Conservation (phyloP, 1,284 basidiomycete species). For the Fomitopsis palustris region DNA sequence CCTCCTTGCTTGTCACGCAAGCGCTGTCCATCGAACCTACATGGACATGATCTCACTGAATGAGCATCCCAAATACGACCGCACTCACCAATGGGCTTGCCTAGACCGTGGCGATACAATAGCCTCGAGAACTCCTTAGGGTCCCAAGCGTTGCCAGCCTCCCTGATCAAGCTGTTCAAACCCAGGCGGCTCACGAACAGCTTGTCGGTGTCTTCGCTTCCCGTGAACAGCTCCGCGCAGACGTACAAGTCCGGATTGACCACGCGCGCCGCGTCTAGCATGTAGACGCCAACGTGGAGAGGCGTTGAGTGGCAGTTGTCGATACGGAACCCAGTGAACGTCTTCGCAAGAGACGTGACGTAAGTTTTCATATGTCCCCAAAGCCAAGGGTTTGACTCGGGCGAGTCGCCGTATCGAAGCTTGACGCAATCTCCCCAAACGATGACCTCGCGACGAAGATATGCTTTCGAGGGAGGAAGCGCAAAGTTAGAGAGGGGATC, state of each 20-base stretch:
- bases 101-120: slow-evolving; percentile 84
- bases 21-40: slow-evolving; percentile 88
- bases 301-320: slow-evolving; percentile 99
- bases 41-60: neutral
- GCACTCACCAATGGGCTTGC: slow-evolving; percentile 80
- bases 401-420: slow-evolving; percentile 82
- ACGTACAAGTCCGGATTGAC: slow-evolving; percentile 92
- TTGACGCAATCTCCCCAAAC: slow-evolving; percentile 99
- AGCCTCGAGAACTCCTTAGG: slow-evolving; percentile 85
- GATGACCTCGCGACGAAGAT: slow-evolving; percentile 94
- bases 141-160: slow-evolving; percentile 87
- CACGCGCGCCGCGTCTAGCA: slow-evolving; percentile 89
- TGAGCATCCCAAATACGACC: neutral
- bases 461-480: slow-evolving; percentile 92
- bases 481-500: slow-evolving; percentile 96
- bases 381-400: slow-evolving; percentile 87
- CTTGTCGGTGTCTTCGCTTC: slow-evolving; percentile 90
- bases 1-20: slow-evolving; percentile 74
- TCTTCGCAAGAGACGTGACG: slow-evolving; percentile 72
- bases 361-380: slow-evolving; percentile 94
- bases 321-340: slow-evolving; percentile 94
- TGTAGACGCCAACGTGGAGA: slow-evolving; percentile 85
- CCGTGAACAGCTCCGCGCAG: slow-evolving; percentile 96
- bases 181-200: slow-evolving; percentile 89
- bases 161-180: slow-evolving; percentile 88